A percentile compares a stretch with the other conserved stretches of the same genome.
Evolutionary conservation across 495 filamentous ascomycete species (phyloP).

Genomic region (Cercophora sp.): DNA sequence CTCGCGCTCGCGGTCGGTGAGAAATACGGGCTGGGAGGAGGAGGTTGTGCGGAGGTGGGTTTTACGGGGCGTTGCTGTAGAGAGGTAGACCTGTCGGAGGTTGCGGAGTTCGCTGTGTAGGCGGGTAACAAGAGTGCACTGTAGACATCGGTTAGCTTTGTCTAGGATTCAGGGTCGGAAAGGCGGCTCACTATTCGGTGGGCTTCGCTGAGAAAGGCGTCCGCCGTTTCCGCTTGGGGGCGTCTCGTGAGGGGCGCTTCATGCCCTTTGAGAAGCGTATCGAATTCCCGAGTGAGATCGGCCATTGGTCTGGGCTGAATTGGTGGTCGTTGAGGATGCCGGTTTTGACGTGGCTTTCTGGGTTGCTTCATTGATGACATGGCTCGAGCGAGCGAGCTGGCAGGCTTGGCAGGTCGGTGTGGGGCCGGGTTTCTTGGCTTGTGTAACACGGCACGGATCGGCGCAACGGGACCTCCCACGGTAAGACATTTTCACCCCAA

Average conservation of each 20-base stretch:
- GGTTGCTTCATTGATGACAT: conserved; percentile 1
- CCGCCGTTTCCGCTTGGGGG: conserved; percentile 51
- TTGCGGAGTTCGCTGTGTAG: conserved; percentile 72
- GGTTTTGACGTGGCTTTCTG: background rate
- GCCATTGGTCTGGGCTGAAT: conserved; percentile 42
- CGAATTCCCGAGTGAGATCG: conserved; percentile 69
- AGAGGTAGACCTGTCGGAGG: conserved; percentile 88
- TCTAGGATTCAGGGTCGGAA: background rate
- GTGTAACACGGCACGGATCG: background rate
- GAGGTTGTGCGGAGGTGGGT: conserved; percentile 35
- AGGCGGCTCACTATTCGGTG: conserved; percentile 72
- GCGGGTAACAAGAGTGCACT: conserved; percentile 83
- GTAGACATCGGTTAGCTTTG: conserved; percentile 3
- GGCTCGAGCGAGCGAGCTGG: conserved; percentile 1
- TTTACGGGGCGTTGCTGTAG: conserved; percentile 55
- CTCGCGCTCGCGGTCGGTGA: conserved; percentile 68
- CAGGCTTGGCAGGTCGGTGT: background rate
- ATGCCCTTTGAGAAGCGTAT: conserved; percentile 59
- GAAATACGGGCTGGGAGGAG: conserved; percentile 36
- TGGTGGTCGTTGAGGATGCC: background rate
- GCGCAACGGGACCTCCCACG: too few species aligned
- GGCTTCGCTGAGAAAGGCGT: conserved; percentile 94
- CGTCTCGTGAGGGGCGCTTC: conserved; percentile 40
- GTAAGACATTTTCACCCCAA: too few species aligned
- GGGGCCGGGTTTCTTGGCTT: background rate